These are phyloP conservation scores for Claviceps arundinis DNA, from an alignment of 2,329 filamentous ascomycete genomes.

Conservation along the genomic window DNA sequence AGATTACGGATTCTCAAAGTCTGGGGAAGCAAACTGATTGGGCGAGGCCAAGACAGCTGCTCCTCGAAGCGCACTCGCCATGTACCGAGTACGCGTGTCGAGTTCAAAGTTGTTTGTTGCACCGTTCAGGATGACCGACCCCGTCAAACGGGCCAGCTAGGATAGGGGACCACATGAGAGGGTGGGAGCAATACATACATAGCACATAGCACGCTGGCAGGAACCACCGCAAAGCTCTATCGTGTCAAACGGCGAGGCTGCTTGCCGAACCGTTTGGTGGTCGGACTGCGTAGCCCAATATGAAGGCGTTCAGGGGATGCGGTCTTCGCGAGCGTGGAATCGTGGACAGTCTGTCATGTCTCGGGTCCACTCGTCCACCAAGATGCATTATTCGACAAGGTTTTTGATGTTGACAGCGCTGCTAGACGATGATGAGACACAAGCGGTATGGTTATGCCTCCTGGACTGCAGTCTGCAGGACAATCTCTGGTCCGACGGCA, in stretches of 20 bases:
- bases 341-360: conserved; percentile 4
- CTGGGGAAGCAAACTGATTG: background rate
- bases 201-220: background rate
- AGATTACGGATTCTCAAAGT: background rate
- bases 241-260: conserved; percentile 4
- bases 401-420: background rate
- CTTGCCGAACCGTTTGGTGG: conserved; percentile 1
- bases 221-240: background rate
- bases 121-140: background rate
- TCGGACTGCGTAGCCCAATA: conserved; percentile 8
- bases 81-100: background rate
- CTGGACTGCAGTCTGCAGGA: background rate
- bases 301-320: conserved; percentile 3
- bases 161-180: conserved; percentile 1
- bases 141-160: background rate
- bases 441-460: conserved; percentile 5
- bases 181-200: background rate
- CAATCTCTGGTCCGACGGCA: background rate
- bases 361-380: background rate
- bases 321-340: conserved; percentile 6
- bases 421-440: conserved; percentile 6
- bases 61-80: background rate
- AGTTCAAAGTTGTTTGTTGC: background rate
- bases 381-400: background rate
- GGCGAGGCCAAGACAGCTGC: background rate